Evolutionary conservation across 2,329 filamentous ascomycete genomes (phyloP).

Genomic region (Penicillium thymicola): DNA sequence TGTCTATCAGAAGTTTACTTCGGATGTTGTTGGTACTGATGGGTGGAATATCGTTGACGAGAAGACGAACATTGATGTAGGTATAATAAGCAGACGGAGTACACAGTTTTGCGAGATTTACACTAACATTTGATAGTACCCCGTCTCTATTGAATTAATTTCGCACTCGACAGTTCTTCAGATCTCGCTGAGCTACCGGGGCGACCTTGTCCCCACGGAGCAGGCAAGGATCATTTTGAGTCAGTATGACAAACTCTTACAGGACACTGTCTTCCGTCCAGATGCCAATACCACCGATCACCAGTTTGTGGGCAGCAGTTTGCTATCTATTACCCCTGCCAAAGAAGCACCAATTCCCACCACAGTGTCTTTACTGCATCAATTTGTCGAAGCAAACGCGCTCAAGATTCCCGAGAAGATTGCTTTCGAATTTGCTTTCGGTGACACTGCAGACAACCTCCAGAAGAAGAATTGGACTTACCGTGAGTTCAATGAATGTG

Average conservation of each 20-base stretch:
- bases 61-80: constrained; percentile 62
- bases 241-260: constrained; percentile 69
- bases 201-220: constrained; percentile 61
- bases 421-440: constrained; percentile 73
- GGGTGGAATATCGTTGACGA: constrained; percentile 65
- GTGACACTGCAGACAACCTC: constrained; percentile 48
- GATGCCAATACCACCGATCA: constrained; percentile 42
- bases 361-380: constrained; percentile 63
- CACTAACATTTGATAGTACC: constrained; percentile 50
- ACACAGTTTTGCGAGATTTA: background rate
- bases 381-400: constrained; percentile 70
- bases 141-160: constrained; percentile 76
- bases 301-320: constrained; percentile 24
- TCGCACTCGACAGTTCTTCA: constrained; percentile 51
- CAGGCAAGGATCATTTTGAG: constrained; percentile 66
- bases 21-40: constrained; percentile 15
- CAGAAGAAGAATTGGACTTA: constrained; percentile 67
- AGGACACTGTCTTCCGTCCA: constrained; percentile 54
- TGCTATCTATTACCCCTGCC: constrained; percentile 65
- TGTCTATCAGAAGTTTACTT: constrained; percentile 67
- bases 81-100: constrained; percentile 10
- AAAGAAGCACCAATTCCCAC: constrained; percentile 56
- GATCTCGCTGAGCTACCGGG: constrained; percentile 65
- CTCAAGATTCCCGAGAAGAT: constrained; percentile 53
- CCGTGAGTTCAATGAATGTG: constrained; percentile 64